phyloP scores from a whole-genome alignment of 1,139 yeast genomes.

The Arxiozyma bovina region DNA sequence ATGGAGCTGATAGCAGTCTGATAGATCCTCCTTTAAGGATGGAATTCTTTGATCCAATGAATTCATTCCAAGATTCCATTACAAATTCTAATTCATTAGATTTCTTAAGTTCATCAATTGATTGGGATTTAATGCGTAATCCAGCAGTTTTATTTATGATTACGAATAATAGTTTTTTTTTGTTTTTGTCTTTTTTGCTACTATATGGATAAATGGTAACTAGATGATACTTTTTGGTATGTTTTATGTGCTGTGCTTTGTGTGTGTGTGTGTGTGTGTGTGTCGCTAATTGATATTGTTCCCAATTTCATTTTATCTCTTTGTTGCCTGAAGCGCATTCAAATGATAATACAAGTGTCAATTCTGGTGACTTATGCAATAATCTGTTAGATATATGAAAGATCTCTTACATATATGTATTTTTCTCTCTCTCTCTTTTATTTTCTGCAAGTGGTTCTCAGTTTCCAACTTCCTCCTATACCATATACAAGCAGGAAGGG shows the following conservation, averaged over 20 bases:
- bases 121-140: constrained; percentile 28
- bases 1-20: background rate
- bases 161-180: constrained; percentile 12
- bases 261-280: constrained; percentile 1
- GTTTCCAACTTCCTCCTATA: background rate
- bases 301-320: background rate
- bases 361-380: background rate
- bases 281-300: background rate
- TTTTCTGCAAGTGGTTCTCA: background rate
- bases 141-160: constrained; percentile 33
- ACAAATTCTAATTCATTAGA: constrained; percentile 1
- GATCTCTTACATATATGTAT: background rate
- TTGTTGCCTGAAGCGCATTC: constrained; percentile 30
- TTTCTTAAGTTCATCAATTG: constrained; percentile 1
- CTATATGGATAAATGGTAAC: background rate
- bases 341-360: constrained; percentile 4
- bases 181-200: background rate
- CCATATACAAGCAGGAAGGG: background rate
- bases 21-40: background rate
- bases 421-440: background rate
- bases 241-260: background rate
- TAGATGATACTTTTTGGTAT: background rate
- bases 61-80: background rate
- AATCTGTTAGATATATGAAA: background rate
- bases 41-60: constrained; percentile 3